Conservation (phyloP, 169 alveolate species). For the Miamiensis avidus region DNA sequence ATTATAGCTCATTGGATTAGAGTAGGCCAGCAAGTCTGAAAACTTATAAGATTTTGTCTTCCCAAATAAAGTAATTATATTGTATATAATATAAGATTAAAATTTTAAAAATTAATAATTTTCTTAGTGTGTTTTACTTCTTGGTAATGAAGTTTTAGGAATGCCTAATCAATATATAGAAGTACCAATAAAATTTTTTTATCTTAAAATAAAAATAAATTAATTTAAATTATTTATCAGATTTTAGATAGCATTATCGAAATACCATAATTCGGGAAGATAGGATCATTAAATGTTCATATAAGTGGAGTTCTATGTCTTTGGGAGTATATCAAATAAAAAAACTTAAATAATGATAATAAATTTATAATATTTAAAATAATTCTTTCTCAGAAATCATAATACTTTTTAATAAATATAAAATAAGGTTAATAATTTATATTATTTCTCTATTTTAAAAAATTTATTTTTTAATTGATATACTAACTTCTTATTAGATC, state of each 20-base stretch:
- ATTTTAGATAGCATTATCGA: constrained; percentile 67
- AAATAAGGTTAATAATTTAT: too few species aligned
- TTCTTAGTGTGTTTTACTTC: constrained; percentile 62
- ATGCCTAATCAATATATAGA: constrained; percentile 68
- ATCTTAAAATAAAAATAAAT: background rate
- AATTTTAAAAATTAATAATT: too few species aligned
- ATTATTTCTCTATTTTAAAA: too few species aligned
- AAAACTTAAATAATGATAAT: too few species aligned
- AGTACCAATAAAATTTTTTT: background rate
- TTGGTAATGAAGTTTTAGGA: constrained; percentile 77
- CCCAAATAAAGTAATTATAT: constrained; percentile 7
- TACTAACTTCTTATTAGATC: too few species aligned
- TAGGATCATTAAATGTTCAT: constrained; percentile 74
- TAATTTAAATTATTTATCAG: background rate
- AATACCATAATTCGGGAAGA: constrained; percentile 70
- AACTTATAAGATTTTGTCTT: constrained; percentile 60
- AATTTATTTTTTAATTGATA: too few species aligned
- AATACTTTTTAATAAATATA: too few species aligned
- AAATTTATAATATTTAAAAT: too few species aligned
- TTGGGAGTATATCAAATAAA: constrained; percentile 66
- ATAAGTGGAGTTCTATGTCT: constrained; percentile 71
- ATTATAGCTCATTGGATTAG: constrained; percentile 57
- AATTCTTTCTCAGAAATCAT: too few species aligned
- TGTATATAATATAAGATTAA: constrained; percentile 30
- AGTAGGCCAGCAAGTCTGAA: constrained; percentile 69